These are phyloP conservation scores for Colletotrichum theobromicola DNA, from an alignment of 2,329 filamentous ascomycete species.

Conservation along the genomic window DNA sequence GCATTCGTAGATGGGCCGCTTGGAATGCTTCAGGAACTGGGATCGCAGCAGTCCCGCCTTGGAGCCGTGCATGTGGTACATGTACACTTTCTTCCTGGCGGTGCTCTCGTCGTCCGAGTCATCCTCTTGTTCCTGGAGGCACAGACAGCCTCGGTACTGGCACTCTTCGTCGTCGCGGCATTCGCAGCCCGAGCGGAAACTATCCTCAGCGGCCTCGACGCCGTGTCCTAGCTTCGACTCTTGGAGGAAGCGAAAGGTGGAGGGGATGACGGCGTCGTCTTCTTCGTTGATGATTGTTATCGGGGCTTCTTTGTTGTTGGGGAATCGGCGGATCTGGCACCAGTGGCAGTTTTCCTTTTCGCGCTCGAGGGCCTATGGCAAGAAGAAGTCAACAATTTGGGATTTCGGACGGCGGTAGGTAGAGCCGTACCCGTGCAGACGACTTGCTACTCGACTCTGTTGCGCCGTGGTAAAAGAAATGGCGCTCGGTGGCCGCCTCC, in stretches of 20 bases:
- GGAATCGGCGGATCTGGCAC: conserved; percentile 64
- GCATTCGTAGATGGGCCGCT: conserved; percentile 79
- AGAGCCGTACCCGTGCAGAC: conserved; percentile 12
- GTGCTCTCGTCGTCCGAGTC: conserved; percentile 46
- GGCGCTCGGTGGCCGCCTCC: conserved; percentile 49
- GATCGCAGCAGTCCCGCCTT: conserved; percentile 58
- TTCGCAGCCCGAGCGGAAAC: conserved; percentile 72
- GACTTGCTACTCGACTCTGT: not conserved
- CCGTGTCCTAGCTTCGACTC: conserved; percentile 63
- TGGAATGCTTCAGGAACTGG: conserved; percentile 54
- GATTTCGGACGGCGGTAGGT: not conserved
- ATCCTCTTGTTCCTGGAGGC: conserved; percentile 67
- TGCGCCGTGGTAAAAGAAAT: conserved; percentile 56
- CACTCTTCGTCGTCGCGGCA: conserved; percentile 69
- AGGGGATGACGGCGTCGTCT: conserved; percentile 61
- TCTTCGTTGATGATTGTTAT: conserved; percentile 70
- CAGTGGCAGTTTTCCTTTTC: conserved; percentile 59
- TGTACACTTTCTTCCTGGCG: conserved; percentile 50
- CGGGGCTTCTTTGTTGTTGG: conserved; percentile 51
- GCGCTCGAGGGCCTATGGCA: conserved; percentile 35
- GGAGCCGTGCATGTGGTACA: conserved; percentile 65
- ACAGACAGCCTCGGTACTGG: conserved; percentile 71
- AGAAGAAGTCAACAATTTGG: not conserved
- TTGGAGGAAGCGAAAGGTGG: conserved; percentile 73
- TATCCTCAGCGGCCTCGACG: conserved; percentile 63